Evolutionary conservation across 225 moss, liverwort and hornwort species (phyloP), one percentile per base, ranked within the genome.

Genomic region (Polytrichum commune): DNA sequence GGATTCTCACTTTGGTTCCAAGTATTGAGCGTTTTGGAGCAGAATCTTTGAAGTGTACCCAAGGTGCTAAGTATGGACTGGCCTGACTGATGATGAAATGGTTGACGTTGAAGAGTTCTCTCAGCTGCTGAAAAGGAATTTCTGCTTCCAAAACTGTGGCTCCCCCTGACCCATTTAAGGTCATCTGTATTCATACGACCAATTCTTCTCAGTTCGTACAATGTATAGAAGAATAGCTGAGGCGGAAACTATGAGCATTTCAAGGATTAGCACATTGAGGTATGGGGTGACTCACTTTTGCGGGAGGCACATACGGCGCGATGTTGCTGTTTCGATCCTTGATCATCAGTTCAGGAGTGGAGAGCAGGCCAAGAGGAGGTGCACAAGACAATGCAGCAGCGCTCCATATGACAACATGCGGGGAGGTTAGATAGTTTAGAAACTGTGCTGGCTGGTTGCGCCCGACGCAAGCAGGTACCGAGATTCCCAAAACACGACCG

Each of bases 21-120:
- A 75, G 64, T 53, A 58, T 29, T 55, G 78, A 81, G 46, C 70
- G 57, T 26, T 81, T 74, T 67, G 66, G 35, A 62, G 70, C 38
- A 6, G 73, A 72, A 56, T 97, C 94, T 76, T 97, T 97, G 72
- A 91, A 73, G 29, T 90, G 82, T 64, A 97, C 65, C 71, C 92
- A 87, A 5, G 94, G 86, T 55, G 97, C 91, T 62, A 90, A 83
- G 69, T 88, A 91, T 74, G 97, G 92, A 81, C 93, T 94, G 6
- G 97, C 90, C 57, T 94, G 92, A 74, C 97, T 97, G 64, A 97
- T 87, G 8, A 97, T 90, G 66, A 92, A 97, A 83, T 97, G 90
- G 74, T 97, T 97, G 28, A 97, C 94, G 65, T 92, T 97, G 65
- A 93, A 97, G 16, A 93, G 89, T 75, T 97, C 96, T 73, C 88